Evolutionary conservation across 352 stramenopile genomes (phyloP).

Genomic region (Globisporangium cylindrosporum): DNA sequence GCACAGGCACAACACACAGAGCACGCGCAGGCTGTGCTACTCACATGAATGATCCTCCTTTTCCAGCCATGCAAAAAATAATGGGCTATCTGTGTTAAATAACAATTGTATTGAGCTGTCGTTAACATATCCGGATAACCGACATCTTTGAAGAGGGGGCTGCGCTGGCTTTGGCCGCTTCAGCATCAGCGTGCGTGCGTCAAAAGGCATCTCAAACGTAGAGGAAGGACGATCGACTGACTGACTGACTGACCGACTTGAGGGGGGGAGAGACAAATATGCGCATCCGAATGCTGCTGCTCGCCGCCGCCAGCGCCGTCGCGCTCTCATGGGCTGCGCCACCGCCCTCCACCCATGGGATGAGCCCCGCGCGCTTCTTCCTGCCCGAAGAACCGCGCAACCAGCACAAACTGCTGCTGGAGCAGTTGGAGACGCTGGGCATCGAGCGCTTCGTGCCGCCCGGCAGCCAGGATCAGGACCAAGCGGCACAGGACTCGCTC

Average conservation of each 20-base stretch:
- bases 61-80: slow-evolving; percentile 11
- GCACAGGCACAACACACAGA: neutral
- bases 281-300: slow-evolving; percentile 9
- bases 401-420: slow-evolving; percentile 40
- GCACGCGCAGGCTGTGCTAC: neutral
- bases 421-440: slow-evolving; percentile 50
- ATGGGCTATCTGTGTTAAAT: neutral
- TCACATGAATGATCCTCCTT: slow-evolving; percentile 2
- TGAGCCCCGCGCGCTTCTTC: slow-evolving; percentile 38
- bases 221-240: slow-evolving; percentile 3
- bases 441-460: slow-evolving; percentile 45
- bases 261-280: neutral
- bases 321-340: neutral
- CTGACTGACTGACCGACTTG: neutral
- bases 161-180: neutral
- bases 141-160: neutral
- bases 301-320: neutral
- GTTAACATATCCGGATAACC: neutral
- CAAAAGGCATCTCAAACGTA: neutral
- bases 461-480: slow-evolving; percentile 15
- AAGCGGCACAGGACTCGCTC: slow-evolving; percentile 16
- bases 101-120: neutral
- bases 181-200: neutral
- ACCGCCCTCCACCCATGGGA: neutral
- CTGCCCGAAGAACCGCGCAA: slow-evolving; percentile 37